These are phyloP conservation scores for Helicocarpus griseus DNA, from an alignment of 2,329 filamentous ascomycete species.

Conservation along the genomic window DNA sequence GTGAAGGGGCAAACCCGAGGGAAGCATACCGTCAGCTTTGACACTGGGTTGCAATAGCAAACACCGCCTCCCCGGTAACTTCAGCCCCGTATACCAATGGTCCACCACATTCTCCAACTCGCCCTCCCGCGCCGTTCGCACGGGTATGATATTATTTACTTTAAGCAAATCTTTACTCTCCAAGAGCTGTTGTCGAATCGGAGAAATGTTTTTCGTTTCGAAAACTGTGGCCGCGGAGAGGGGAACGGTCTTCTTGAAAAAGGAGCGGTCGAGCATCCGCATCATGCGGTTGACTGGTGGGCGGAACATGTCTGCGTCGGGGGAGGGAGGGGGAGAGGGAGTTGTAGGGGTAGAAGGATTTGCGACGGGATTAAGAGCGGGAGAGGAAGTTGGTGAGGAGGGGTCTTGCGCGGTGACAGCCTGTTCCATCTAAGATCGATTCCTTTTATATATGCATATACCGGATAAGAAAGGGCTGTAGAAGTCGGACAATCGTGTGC, in stretches of 20 bases:
- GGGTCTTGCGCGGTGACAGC: neutral
- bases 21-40: slow-evolving; percentile 30
- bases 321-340: neutral
- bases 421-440: slow-evolving; percentile 1
- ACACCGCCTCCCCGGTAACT: slow-evolving; percentile 43
- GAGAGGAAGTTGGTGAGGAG: neutral
- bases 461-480: neutral
- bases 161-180: slow-evolving; percentile 57
- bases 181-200: slow-evolving; percentile 57
- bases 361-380: neutral
- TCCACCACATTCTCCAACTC: slow-evolving; percentile 14
- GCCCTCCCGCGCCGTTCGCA: slow-evolving; percentile 53
- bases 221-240: slow-evolving; percentile 69
- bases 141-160: slow-evolving; percentile 53
- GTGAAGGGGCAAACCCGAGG: neutral
- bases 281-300: slow-evolving; percentile 74
- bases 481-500: neutral
- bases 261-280: slow-evolving; percentile 68
- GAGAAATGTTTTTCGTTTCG: slow-evolving; percentile 64
- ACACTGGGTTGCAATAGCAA: slow-evolving; percentile 30
- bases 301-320: slow-evolving; percentile 49
- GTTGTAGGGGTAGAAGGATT: neutral
- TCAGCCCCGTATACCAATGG: slow-evolving; percentile 42
- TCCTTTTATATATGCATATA: neutral
- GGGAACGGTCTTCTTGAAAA: slow-evolving; percentile 69